A percentile compares a stretch with the other conserved stretches of the same genome.
Conservation (phyloP, 2,329 filamentous ascomycete genomes). For the Colletotrichum cuscutae region DNA sequence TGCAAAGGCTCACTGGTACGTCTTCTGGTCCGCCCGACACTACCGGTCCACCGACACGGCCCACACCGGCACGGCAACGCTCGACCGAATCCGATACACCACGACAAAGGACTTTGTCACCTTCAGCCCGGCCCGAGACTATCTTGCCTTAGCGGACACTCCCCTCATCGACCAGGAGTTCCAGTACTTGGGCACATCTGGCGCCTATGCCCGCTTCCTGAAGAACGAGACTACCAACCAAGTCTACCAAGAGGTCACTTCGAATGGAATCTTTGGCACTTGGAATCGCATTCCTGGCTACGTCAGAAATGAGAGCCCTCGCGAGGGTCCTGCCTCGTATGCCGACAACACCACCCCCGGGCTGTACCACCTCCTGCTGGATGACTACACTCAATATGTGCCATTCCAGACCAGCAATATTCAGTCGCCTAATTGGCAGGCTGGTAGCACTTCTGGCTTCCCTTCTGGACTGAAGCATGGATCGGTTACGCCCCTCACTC, state of each 20-base stretch:
- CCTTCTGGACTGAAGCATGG: conserved; percentile 59
- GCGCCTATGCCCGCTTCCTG: conserved; percentile 57
- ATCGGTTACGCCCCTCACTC: conserved; percentile 55
- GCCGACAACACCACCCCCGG: conserved; percentile 47
- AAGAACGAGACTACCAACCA: conserved; percentile 60
- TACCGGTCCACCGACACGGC: conserved; percentile 54
- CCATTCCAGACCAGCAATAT: conserved; percentile 56
- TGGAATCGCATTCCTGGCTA: conserved; percentile 54
- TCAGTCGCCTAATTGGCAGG: conserved; percentile 48
- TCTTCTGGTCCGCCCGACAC: conserved; percentile 59
- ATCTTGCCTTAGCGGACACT: conserved; percentile 51
- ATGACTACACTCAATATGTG: conserved; percentile 55
- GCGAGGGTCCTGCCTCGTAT: conserved; percentile 50
- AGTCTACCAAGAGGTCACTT: conserved; percentile 59
- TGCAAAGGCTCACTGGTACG: conserved; percentile 50
- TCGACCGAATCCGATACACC: conserved; percentile 58
- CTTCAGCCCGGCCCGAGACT: conserved; percentile 56
- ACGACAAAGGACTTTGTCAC: conserved; percentile 61
- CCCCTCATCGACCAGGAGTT: conserved; percentile 62
- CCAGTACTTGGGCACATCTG: conserved; percentile 51
- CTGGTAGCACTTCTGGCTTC: conserved; percentile 49
- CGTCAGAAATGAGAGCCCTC: conserved; percentile 36
- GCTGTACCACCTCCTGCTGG: conserved; percentile 53
- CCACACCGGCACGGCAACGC: conserved; percentile 54
- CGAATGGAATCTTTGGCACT: conserved; percentile 56